Percentiles rank a stretch among this genome's conserved stretches.
Conservation (phyloP, 1,139 yeast genomes). For the Sugiyamaella paludigena region DNA sequence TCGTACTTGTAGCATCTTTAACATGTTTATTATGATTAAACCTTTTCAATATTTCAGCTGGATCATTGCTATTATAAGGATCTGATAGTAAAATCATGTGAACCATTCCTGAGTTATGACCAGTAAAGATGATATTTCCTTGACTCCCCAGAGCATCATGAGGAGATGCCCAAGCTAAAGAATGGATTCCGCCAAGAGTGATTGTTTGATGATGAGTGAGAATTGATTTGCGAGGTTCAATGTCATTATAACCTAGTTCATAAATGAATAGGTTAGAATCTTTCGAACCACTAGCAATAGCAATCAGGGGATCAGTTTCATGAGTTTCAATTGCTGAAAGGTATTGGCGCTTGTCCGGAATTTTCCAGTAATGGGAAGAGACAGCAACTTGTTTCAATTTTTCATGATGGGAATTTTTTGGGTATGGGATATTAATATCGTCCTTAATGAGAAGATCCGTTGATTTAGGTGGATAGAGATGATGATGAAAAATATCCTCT, state of each 20-base stretch:
- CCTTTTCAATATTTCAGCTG: slow-evolving; percentile 71
- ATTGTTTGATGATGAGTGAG: slow-evolving; percentile 75
- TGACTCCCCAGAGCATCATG: slow-evolving; percentile 35
- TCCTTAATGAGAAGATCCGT: too few relatives aligned
- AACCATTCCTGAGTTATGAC: slow-evolving; percentile 67
- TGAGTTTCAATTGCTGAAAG: slow-evolving; percentile 58
- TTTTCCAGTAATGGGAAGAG: slow-evolving; percentile 54
- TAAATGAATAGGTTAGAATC: slow-evolving; percentile 63
- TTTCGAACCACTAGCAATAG: slow-evolving; percentile 59
- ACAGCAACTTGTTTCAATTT: slow-evolving; percentile 1
- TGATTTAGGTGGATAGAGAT: too few relatives aligned
- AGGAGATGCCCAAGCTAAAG: slow-evolving; percentile 61
- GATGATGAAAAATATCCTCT: too few relatives aligned
- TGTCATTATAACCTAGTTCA: slow-evolving; percentile 43
- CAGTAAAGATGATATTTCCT: slow-evolving; percentile 53
- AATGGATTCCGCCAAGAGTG: slow-evolving; percentile 62
- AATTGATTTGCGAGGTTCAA: slow-evolving; percentile 25
- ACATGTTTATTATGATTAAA: slow-evolving; percentile 71
- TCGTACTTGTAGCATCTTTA: slow-evolving; percentile 27
- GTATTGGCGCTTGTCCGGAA: slow-evolving; percentile 58
- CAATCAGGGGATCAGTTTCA: slow-evolving; percentile 47
- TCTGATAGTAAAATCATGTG: slow-evolving; percentile 69
- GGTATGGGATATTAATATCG: too few relatives aligned
- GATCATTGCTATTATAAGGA: slow-evolving; percentile 43
- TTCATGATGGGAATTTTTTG: too few relatives aligned